Base-by-base conservation (phyloP, 2,329 filamentous ascomycete species). In the Westerdykella aurantiaca region DNA sequence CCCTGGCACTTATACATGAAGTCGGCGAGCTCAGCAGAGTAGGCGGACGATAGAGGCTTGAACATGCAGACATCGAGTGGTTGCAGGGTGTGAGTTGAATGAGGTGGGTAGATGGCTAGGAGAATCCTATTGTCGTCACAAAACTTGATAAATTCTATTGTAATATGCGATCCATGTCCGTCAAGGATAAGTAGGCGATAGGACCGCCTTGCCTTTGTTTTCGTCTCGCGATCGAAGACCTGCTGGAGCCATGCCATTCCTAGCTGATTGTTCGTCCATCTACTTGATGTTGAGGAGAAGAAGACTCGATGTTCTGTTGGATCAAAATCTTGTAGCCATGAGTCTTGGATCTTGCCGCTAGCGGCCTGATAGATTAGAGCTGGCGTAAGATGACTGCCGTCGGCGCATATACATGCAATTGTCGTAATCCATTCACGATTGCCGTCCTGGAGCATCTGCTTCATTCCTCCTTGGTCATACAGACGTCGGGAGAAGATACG, bases 181-280 rank as follows among this genome's bases (percentile, higher is more conserved):
- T 51, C 37, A 23, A 53, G 14, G 34, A 51, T 48, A 13, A 53
- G 44, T 25, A 53, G 31, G 9, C 44, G 37, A n/a, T 42, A 49
- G 13, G 21, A 38, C 41, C 29, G 13, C 29, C 40, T 37, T 7
- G 49, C 41, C n/a, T 38, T 21, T 39, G 31, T 14, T 25, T 42
- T 48, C 5, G 46, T 42, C 5, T 38, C 5, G 17, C 39, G 43
- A 43, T 48, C 35, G 38, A 48, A 48, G 4, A 48, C 43, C 29
- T 42, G 23, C 31, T 43, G 34, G 21, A 48, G 39, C 38, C 37
- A 48, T 3, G 46, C 43, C 12, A 46, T 12, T 14, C 40, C 38
- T 10, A 49, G 41, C 29, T 49, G n/a, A 23, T 49, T 44, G 31
- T 46, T 49, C 12, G 39, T 33, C 65, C 64, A 1, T 22, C 34